phyloP scores from a whole-genome alignment of 495 filamentous ascomycete species.

The Penicillium salamii region DNA sequence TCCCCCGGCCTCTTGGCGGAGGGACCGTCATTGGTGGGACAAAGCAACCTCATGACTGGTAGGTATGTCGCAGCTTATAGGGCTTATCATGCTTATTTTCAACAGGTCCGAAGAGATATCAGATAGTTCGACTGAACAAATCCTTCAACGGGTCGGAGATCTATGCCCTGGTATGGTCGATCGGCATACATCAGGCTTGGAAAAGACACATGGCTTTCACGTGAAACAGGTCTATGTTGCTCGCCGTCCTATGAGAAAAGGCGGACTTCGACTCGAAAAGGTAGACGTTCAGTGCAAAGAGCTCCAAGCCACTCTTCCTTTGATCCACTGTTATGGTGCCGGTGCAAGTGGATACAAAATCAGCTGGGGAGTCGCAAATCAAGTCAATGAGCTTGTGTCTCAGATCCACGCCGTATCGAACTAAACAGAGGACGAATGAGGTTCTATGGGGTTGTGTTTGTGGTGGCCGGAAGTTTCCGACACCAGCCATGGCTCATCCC shows the following conservation, averaged over 20 bases:
- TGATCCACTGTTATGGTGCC: conserved; percentile 54
- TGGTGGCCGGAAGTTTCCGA: no score
- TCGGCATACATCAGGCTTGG: conserved; percentile 31
- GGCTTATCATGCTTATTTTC: neutral
- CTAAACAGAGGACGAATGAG: no score
- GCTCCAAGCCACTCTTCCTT: conserved; percentile 4
- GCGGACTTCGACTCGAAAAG: conserved; percentile 18
- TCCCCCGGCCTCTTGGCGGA: conserved; percentile 48
- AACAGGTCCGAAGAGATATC: conserved; percentile 1
- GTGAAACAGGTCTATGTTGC: conserved; percentile 13
- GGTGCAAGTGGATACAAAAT: conserved; percentile 46
- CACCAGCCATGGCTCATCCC: no score
- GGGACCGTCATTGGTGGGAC: conserved; percentile 55
- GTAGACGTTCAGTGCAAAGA: conserved; percentile 2
- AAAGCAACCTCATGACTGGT: conserved; percentile 50
- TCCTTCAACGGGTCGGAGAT: neutral
- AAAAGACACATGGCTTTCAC: neutral
- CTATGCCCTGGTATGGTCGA: conserved; percentile 12
- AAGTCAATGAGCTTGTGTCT: no score
- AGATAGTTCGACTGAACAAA: neutral
- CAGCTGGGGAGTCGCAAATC: conserved; percentile 20
- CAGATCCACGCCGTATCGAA: no score
- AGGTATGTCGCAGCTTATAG: conserved; percentile 14
- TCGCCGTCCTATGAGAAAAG: conserved; percentile 20
- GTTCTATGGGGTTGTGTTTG: no score